Base-by-base conservation (phyloP, 306 rosid genomes). In the Rosa lucieae region DNA sequence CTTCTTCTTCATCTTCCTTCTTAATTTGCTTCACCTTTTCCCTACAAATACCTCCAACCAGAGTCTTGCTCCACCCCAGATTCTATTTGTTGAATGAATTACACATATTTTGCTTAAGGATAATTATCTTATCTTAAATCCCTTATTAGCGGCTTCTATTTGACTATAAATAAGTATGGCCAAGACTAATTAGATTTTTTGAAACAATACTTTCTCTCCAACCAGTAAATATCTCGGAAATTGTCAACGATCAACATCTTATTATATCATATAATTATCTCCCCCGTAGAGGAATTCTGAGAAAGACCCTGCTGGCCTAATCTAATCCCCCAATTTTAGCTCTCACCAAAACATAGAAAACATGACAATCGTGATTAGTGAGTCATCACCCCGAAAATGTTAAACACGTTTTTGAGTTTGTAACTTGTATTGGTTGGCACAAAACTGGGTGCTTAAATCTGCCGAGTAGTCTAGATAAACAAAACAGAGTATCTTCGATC, bases 1-100 rank as follows among this genome's bases (percentile, higher is more conserved):
- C 48, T 70, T 39, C 66, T 76, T 65, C 70, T 14, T 62, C 20
- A 10, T 62, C 35, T 55, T 8, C 29, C 23, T 44, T 62, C 29
- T 14, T 39, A 7, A 14, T 58, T 58, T 70, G 81, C 78, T 43
- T 84, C 81, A 63, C 48, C 77, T 83, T 76, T 76, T 71, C 62
- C 75, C 62, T 17, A 73, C 80, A 53, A 77, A 71, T 70, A 51
- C 75, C 70, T 63, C 70, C 10, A 26, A 39, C 59, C 23, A 23
- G 9, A 14, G n/a, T 82, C 53, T 42, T 32, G 35, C 49, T 63
- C 62, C 18, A 29, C 17, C 68, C 47, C 76, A 73, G 67, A 82
- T 78, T 46, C 65, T 78, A 1, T 82, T 55, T 44, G 20, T 40
- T 73, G 51, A 35, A 8, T 40, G 37, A 81, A 59, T 49, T 70